Percentiles rank a stretch among this genome's conserved stretches.
These are phyloP conservation scores for Onygenales sp. DNA, from an alignment of 2,329 filamentous ascomycete genomes.

Conservation along the genomic window DNA sequence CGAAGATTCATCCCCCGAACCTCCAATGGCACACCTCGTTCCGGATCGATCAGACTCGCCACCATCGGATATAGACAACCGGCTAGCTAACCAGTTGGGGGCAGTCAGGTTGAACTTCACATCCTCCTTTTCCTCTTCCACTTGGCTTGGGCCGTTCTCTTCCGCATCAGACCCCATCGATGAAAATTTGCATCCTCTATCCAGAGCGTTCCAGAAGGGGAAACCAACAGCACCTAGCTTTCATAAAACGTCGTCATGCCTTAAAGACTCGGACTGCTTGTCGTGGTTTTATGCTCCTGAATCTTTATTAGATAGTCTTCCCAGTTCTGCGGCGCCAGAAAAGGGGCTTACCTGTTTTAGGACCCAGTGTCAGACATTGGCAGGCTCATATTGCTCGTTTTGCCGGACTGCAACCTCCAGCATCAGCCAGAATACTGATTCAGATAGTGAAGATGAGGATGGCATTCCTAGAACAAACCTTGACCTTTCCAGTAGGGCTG, in stretches of 20 bases:
- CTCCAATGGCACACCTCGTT: neutral
- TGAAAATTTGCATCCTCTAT: neutral
- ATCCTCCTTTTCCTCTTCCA: neutral
- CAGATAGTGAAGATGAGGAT: neutral
- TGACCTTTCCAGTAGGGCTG: neutral
- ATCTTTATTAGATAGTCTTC: neutral
- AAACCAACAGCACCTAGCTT: neutral
- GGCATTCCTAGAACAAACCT: neutral
- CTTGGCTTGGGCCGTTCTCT: slow-evolving; percentile 1
- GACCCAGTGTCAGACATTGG: neutral
- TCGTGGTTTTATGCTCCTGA: neutral
- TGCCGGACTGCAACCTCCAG: neutral
- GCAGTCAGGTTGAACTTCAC: neutral
- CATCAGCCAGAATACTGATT: neutral
- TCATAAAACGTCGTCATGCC: too few species aligned
- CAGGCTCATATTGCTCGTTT: neutral
- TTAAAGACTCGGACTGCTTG: neutral
- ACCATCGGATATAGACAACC: neutral
- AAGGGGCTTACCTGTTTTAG: neutral
- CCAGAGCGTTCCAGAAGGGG: neutral
- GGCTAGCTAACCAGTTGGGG: neutral
- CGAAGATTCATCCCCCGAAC: neutral
- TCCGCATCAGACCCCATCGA: neutral
- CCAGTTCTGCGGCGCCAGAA: neutral
- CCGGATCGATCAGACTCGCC: neutral